A percentile compares a stretch with the other conserved stretches of the same genome.
These are phyloP conservation scores for Xylaria cubensis DNA, from an alignment of 495 filamentous ascomycete species.

Conservation along the genomic window DNA sequence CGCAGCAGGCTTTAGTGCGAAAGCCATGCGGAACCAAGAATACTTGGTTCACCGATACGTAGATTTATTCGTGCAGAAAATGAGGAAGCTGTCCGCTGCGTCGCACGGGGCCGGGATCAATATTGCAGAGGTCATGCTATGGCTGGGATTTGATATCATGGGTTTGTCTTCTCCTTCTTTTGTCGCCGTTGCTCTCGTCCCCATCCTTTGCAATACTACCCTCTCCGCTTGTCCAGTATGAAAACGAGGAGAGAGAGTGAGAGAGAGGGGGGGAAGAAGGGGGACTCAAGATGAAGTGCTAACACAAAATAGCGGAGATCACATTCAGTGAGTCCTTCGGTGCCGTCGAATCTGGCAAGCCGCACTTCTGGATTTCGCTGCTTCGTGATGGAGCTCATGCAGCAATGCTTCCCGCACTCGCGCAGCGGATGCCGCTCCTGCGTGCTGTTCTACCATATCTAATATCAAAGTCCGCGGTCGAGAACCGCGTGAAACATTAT, in stretches of 20 bases:
- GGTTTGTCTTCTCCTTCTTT: conserved; percentile 35
- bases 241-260: background rate
- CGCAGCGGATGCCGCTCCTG: conserved; percentile 29
- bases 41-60: conserved; percentile 50
- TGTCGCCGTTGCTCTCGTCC: background rate
- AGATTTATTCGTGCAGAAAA: conserved; percentile 47
- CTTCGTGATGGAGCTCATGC: conserved; percentile 36
- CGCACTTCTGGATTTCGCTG: conserved; percentile 55
- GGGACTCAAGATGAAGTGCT: background rate
- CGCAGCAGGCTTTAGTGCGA: conserved; percentile 39
- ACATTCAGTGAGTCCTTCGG: conserved; percentile 57
- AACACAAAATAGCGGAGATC: conserved; percentile 29
- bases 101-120: conserved; percentile 37
- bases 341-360: conserved; percentile 48
- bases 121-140: conserved; percentile 52
- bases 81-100: conserved; percentile 38
- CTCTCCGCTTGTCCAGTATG: background rate
- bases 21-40: conserved; percentile 50
- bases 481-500: conserved; percentile 35
- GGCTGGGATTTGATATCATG: conserved; percentile 58
- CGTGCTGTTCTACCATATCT: conserved; percentile 28
- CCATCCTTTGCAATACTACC: background rate
- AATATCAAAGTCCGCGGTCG: conserved; percentile 27
- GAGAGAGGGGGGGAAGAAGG: no score
- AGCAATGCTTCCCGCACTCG: conserved; percentile 29